These are phyloP conservation scores for Emericellopsis cladophorae DNA, from an alignment of 2,329 filamentous ascomycete species.

Conservation along the genomic window DNA sequence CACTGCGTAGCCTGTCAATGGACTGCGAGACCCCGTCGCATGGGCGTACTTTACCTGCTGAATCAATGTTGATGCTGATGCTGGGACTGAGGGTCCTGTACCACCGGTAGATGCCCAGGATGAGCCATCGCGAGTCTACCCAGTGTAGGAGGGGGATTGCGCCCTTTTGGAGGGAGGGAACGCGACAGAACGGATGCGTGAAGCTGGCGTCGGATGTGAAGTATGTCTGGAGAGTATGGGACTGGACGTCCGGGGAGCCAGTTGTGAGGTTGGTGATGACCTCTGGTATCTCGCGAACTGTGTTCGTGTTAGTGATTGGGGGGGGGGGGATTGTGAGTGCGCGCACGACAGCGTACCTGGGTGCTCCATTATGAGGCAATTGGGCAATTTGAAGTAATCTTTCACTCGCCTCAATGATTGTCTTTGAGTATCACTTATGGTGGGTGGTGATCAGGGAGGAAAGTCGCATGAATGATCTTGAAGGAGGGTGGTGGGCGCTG, in stretches of 20 bases:
- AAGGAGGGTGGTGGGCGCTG: not conserved
- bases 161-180: conserved; percentile 36
- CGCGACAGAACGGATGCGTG: conserved; percentile 65
- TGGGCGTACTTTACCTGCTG: conserved; percentile 24
- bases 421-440: too few relatives aligned
- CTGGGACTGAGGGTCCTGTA: conserved; percentile 72
- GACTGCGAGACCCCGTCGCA: too few relatives aligned
- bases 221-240: conserved; percentile 53
- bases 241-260: conserved; percentile 53
- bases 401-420: too few relatives aligned
- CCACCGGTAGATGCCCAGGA: conserved; percentile 65
- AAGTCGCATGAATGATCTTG: not conserved
- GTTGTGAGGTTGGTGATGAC: conserved; percentile 60
- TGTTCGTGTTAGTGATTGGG: not conserved
- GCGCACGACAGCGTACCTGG: conserved; percentile 19
- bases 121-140: conserved; percentile 51
- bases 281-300: conserved; percentile 45
- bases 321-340: not conserved
- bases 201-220: conserved; percentile 64
- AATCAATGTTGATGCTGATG: conserved; percentile 56
- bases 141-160: conserved; percentile 25
- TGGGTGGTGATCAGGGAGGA: too few relatives aligned
- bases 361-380: conserved; percentile 21
- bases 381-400: too few relatives aligned
- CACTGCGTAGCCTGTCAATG: conserved; percentile 25